Evolutionary conservation across 176 grass and related monocot species (phyloP).

Genomic region (Raddia guianensis): DNA sequence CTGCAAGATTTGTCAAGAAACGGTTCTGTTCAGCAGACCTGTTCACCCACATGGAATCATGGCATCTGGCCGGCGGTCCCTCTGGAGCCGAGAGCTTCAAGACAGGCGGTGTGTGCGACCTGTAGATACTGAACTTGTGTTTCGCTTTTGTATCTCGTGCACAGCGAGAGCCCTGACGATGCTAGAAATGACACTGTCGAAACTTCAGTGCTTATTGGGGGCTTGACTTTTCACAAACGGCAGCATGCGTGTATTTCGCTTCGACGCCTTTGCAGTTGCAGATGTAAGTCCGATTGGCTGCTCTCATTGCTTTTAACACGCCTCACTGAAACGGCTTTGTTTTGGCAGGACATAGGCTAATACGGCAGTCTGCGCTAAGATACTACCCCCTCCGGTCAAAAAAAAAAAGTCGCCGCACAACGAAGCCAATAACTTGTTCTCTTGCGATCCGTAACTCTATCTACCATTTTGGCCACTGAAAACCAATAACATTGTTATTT

Average conservation of each 20-base stretch:
- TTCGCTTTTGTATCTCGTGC: slow-evolving; percentile 5
- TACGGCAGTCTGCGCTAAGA: not conserved
- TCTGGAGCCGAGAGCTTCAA: slow-evolving; percentile 24
- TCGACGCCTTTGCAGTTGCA: not conserved
- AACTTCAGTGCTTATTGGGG: slow-evolving; percentile 20
- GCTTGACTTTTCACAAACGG: not conserved
- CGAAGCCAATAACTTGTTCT: too few species aligned
- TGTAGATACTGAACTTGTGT: slow-evolving; percentile 27
- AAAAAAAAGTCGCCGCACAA: too few species aligned
- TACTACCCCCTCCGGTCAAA: too few species aligned
- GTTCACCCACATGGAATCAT: slow-evolving; percentile 44
- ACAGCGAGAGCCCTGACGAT: not conserved
- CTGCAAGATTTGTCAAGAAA: slow-evolving; percentile 30
- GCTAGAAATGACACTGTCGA: not conserved
- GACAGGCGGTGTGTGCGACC: slow-evolving; percentile 1
- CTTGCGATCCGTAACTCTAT: too few species aligned
- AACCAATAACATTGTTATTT: too few species aligned
- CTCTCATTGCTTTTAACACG: not conserved
- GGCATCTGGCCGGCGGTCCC: slow-evolving; percentile 37
- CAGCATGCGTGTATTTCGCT: not conserved
- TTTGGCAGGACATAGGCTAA: not conserved
- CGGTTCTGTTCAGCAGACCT: slow-evolving; percentile 10
- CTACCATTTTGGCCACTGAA: too few species aligned
- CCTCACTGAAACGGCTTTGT: not conserved
- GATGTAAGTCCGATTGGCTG: not conserved